These are phyloP conservation scores for Gracilaria domingensis DNA, from an alignment of 23 red algal genomes.

Conservation along the genomic window DNA sequence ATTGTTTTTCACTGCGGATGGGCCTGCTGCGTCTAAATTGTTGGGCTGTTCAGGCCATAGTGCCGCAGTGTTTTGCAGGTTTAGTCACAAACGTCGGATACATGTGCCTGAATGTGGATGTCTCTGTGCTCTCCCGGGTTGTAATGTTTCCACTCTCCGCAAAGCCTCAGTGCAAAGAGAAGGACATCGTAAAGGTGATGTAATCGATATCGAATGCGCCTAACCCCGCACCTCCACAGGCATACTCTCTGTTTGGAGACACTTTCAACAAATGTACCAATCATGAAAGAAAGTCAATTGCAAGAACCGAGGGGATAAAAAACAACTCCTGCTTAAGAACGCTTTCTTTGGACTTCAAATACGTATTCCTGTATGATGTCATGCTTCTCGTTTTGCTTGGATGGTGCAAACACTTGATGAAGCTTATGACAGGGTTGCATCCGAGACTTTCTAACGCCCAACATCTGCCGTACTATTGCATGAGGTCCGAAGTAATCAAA, in stretches of 20 bases:
- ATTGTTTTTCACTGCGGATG: slow-evolving; percentile 12
- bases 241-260: background rate
- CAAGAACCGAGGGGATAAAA: background rate
- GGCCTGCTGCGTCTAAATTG: slow-evolving; percentile 24
- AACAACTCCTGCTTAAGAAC: background rate
- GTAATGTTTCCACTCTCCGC: no score
- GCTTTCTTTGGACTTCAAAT: background rate
- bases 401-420: background rate
- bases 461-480: background rate
- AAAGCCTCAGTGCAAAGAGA: background rate
- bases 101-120: background rate
- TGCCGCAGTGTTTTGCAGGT: background rate
- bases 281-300: background rate
- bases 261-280: background rate
- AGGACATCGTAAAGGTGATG: background rate
- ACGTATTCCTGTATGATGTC: background rate
- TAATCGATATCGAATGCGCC: background rate
- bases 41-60: background rate
- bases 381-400: background rate
- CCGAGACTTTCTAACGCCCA: background rate
- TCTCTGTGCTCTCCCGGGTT: background rate
- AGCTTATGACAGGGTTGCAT: background rate
- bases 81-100: background rate
- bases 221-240: no score
- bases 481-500: background rate